Percentiles rank a stretch among this genome's conserved stretches.
phyloP scores from a whole-genome alignment of 768 basidiomycete species.

The Rhizopogon roseolus region DNA sequence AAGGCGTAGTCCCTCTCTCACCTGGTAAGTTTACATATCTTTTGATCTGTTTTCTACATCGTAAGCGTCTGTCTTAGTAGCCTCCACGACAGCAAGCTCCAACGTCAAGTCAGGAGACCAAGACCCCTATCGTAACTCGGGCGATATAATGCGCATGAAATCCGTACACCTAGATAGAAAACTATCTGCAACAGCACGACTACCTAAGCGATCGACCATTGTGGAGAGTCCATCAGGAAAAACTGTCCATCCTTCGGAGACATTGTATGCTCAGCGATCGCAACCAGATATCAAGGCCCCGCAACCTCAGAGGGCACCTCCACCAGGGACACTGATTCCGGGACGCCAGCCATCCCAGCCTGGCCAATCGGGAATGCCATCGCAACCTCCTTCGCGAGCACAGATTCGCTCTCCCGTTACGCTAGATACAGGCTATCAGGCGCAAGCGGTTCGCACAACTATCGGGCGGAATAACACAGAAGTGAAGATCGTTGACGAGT shows the following conservation, averaged over 20 bases:
- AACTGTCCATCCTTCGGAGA: constrained; percentile 71
- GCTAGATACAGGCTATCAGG: constrained; percentile 33
- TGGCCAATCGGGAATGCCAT: constrained; percentile 15
- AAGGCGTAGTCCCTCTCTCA: constrained; percentile 83
- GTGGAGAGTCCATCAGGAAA: constrained; percentile 92
- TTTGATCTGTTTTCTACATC: constrained; percentile 2
- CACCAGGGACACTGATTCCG: constrained; percentile 31
- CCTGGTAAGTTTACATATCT: constrained; percentile 46
- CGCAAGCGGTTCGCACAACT: constrained; percentile 53
- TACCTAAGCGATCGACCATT: constrained; percentile 92
- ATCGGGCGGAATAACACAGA: constrained; percentile 79
- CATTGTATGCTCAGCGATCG: constrained; percentile 41
- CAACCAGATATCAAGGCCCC: constrained; percentile 36
- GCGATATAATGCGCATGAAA: constrained; percentile 92
- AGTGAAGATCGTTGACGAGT: constrained; percentile 86
- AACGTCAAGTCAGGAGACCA: constrained; percentile 35
- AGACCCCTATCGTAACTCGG: constrained; percentile 82
- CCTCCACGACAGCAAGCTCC: constrained; percentile 28
- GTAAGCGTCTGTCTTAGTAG: constrained; percentile 15
- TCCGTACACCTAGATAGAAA: constrained; percentile 94
- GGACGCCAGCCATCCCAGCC: constrained; percentile 30
- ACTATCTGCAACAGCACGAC: constrained; percentile 84
- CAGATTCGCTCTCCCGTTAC: constrained; percentile 36
- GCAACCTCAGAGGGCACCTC: constrained; percentile 35
- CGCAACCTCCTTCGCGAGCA: constrained; percentile 30